Evolutionary conservation across 2,329 filamentous ascomycete genomes (phyloP), one percentile per base, ranked within the genome.

Genomic region (Pseudofabraea citricarpa): DNA sequence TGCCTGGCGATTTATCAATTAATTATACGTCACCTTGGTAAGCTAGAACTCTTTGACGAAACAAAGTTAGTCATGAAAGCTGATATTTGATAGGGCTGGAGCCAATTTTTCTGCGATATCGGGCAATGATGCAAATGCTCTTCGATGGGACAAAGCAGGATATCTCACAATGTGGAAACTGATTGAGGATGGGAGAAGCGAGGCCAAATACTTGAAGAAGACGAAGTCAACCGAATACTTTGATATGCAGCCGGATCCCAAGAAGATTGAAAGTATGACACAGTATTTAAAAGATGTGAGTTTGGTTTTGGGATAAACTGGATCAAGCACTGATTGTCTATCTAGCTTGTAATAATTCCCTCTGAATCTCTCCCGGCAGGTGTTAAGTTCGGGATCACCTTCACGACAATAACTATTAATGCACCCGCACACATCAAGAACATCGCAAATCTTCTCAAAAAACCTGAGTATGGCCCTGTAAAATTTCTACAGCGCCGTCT

Each of bases 361-460:
- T 85, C 85, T 0, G 86, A 90, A 51, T 82, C 87, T 2, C 13
- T 27, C 8, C 24, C 24, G 8, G 24, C 24, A 8, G 24, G 24
- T 8, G 24, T 27, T 27, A 13, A 8, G 8, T 27, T 27, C 13
- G 24, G 24, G 8, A 8, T 27, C 13, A 8, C 8, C 8, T 27
- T 27, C 24, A 27, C 24, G 13, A 27, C 24, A 27, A 27, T 27
- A 8, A 27, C 24, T 27, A 8, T 27, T 8, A 27, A 27, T 27
- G 24, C 24, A 8, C 24, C 24, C 13, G 24, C 24, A 8, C 24
- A 27, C 13, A 8, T 27, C 24, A 8, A 27, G 13, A 27, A 8
- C 13, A 8, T 27, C 13, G 8, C 8, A 27, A 27, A 8, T 27
- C 24, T 27, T 27, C 24, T 27, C 13, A 13, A 8, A 8, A 8